Base-by-base conservation (phyloP, 2,329 filamentous ascomycete species). In the Proliferodiscus dingleyae region DNA sequence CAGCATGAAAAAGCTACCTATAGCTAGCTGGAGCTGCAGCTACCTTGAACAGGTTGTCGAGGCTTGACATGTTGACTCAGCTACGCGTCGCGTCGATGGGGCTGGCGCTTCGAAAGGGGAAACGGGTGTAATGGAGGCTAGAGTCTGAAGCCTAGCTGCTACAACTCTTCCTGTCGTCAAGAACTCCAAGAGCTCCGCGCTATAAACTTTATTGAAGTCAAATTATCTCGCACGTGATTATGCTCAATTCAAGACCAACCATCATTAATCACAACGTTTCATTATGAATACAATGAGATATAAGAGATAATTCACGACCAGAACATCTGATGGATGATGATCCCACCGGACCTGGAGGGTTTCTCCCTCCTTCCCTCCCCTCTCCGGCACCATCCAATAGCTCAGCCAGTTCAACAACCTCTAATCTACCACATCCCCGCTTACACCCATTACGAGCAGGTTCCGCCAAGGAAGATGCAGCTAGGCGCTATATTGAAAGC, bases 381-480 rank as follows among this genome's bases (percentile, higher is more conserved):
- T 81, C 78, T 2, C 78, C 78, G 1, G 68, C 77, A 0, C 77
- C 76, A 3, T 78, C 71, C 46, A 66, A 65, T 9, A 59, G 71
- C 10, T 77, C 77, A 5, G 66, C 61, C 33, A 67, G 42, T 22
- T 52, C 50, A 16, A 52, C 45, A 15, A 37, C 47, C 15, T 60
- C 69, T 8, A 64, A 63, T 6, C 68, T 83, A 4, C 80, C 80
- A 4, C 76, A 74, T 41, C 80, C 79, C 0, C 70, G 80, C 34
- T 64, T 66, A 18, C 73, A 69, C 26, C 67, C 78, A 0, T 60
- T 84, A 1, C 67, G 68, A 11, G 69, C 78, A 0, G 78, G 79
- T 0, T 81, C 78, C 0, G 70, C 65, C 26, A 83, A 82, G 53
- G 80, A 83, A 56, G 77, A 79, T 45, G 70, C 76, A 36, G 74